phyloP scores from a whole-genome alignment of 2,329 filamentous ascomycete species.

The Alternaria angustiovoidea region DNA sequence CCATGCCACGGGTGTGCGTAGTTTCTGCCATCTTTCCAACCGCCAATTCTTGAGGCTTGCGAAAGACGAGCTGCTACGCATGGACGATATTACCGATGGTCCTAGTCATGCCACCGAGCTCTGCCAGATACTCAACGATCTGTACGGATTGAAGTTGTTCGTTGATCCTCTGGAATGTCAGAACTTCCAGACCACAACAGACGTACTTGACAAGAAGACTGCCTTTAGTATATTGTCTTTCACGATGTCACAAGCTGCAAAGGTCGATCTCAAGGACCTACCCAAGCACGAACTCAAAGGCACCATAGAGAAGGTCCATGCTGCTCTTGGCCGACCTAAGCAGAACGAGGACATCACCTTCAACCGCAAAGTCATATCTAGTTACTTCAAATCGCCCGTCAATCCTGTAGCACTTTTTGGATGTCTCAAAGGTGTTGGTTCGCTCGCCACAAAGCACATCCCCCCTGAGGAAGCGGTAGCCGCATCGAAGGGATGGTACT shows the following conservation, averaged over 20 bases:
- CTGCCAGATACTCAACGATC: slow-evolving; percentile 65
- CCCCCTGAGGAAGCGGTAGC: slow-evolving; percentile 72
- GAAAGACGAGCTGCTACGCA: slow-evolving; percentile 81
- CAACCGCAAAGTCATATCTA: slow-evolving; percentile 83
- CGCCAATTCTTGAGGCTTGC: slow-evolving; percentile 90
- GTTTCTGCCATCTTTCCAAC: slow-evolving; percentile 83
- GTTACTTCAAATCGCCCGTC: slow-evolving; percentile 83
- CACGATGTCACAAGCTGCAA: slow-evolving; percentile 79
- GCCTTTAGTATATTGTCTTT: slow-evolving; percentile 85
- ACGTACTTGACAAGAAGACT: slow-evolving; percentile 80
- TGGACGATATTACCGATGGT: slow-evolving; percentile 79
- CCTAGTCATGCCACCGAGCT: slow-evolving; percentile 74
- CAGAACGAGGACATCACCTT: slow-evolving; percentile 81
- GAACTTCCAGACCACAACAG: slow-evolving; percentile 77
- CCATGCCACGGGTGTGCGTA: slow-evolving; percentile 81
- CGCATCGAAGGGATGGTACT: slow-evolving; percentile 89
- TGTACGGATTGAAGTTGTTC: slow-evolving; percentile 50
- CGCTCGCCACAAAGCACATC: slow-evolving; percentile 54
- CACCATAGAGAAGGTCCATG: slow-evolving; percentile 92
- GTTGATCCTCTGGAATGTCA: slow-evolving; percentile 45
- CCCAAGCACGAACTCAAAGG: slow-evolving; percentile 89
- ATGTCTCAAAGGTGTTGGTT: slow-evolving; percentile 78
- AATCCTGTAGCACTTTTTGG: slow-evolving; percentile 81
- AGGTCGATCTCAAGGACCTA: slow-evolving; percentile 88
- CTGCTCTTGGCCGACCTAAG: slow-evolving; percentile 79